Base-by-base conservation (phyloP, 179 eudicot genomes). In the Carnegiea gigantea region DNA sequence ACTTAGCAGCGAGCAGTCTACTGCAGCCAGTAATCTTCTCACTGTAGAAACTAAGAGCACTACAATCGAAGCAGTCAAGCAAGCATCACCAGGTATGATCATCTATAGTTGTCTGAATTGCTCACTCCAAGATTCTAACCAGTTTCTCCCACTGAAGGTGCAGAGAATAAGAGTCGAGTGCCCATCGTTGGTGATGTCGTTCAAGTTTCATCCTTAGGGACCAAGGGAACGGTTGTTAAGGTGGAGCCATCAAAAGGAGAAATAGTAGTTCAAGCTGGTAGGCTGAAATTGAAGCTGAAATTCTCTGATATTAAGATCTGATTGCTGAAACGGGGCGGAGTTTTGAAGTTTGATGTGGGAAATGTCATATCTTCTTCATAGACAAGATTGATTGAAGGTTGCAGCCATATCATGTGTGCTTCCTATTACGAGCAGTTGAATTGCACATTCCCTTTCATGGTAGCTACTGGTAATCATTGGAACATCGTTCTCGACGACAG, bases 181-280 rank as follows among this genome's bases (percentile, higher is more conserved):
- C 96, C 93, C 5, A 90, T 88, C 81, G 90, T 86, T 68, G 99
- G 99, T 83, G 99, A 96, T 78, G 70, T 17, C 20, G 97, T 96
- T 80, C 89, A 85, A 71, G 89, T 95, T 77, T 82, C 90, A 81
- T 90, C 95, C 80, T 89, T 93, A 64, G 91, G 91, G 59, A 91
- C 80, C 80, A 90, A 91, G 83, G 99, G 90, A 15, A 87, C 73
- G 26, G 93, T 96, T 46, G 80, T 96, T 73, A 86, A 88, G 85
- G 90, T 95, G 81, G 97, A 93, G 49, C 89, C 89, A 28, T 88
- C 95, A 12, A 93, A 91, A 86, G 88, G 85, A 74, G 98, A 93
- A 83, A 62, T 93, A 53, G 77, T 93, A 60, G 98, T 96, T 85
- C 98, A 92, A 89, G 93, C 91, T 57, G 99, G 99, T 77, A 86